Conservation (phyloP, 2,329 filamentous ascomycete species). For the Stachybotrys chartarum region DNA sequence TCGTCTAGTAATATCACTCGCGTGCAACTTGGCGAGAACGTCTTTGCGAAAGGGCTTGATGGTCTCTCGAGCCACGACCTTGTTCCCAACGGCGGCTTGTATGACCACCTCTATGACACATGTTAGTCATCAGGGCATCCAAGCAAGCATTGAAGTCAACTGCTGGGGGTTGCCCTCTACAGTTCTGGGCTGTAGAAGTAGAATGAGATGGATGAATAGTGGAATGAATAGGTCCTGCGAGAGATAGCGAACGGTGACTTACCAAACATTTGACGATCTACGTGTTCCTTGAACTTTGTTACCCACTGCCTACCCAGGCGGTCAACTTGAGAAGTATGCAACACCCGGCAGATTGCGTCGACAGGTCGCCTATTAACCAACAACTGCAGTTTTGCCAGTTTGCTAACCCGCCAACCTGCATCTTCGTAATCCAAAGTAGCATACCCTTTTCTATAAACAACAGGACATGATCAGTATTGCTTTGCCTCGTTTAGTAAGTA, state of each 20-base stretch:
- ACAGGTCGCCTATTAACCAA: slow-evolving; percentile 91
- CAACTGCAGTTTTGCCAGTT: slow-evolving; percentile 82
- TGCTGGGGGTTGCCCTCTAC: too few species aligned
- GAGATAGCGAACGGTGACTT: slow-evolving; percentile 6
- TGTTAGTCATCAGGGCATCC: slow-evolving; percentile 3
- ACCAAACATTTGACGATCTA: slow-evolving; percentile 89
- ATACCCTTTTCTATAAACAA: slow-evolving; percentile 63
- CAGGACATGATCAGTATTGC: background rate
- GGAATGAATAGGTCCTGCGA: too few species aligned
- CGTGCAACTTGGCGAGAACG: slow-evolving; percentile 86
- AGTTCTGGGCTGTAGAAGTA: too few species aligned
- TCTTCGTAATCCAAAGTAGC: slow-evolving; percentile 97
- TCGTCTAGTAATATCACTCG: slow-evolving; percentile 74
- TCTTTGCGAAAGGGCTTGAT: slow-evolving; percentile 97
- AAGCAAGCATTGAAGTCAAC: too few species aligned
- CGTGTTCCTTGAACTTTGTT: slow-evolving; percentile 92
- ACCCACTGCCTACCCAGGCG: slow-evolving; percentile 83
- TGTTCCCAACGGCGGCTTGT: slow-evolving; percentile 76
- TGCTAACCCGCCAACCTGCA: slow-evolving; percentile 73
- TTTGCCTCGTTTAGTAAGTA: background rate
- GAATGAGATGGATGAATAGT: too few species aligned
- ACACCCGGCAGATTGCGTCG: slow-evolving; percentile 86
- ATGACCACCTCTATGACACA: slow-evolving; percentile 70
- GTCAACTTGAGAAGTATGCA: slow-evolving; percentile 76
- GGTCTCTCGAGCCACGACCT: slow-evolving; percentile 84